These are phyloP conservation scores for Dothiorella sarmentorum DNA, from an alignment of 2,329 filamentous ascomycete species.

Conservation along the genomic window DNA sequence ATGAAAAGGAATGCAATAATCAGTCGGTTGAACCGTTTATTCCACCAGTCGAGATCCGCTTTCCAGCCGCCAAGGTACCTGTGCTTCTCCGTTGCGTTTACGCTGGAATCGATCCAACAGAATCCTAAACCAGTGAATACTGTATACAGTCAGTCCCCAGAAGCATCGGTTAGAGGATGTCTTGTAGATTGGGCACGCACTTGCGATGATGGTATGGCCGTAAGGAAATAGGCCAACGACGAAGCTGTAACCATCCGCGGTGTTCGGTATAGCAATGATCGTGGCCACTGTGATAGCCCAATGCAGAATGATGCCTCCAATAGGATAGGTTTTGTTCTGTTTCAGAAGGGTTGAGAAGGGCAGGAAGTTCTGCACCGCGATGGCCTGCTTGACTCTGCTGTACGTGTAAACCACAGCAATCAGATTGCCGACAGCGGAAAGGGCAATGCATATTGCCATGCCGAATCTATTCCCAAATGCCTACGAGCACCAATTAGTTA, in stretches of 20 bases:
- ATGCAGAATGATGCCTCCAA: neutral
- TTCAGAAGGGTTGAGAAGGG: slow-evolving; percentile 18
- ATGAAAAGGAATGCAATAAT: no score
- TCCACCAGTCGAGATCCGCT: no score
- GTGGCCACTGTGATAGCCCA: slow-evolving; percentile 15
- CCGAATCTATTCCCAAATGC: slow-evolving; percentile 7
- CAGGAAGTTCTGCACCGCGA: slow-evolving; percentile 18
- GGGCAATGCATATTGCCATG: slow-evolving; percentile 19
- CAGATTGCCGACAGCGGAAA: slow-evolving; percentile 20
- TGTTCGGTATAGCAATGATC: slow-evolving; percentile 11
- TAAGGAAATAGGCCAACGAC: slow-evolving; percentile 20
- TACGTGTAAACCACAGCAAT: slow-evolving; percentile 18
- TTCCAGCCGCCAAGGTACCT: no score
- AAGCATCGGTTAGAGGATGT: neutral
- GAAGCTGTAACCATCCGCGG: slow-evolving; percentile 20
- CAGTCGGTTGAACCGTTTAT: no score
- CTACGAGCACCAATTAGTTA: neutral
- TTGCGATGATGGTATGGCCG: slow-evolving; percentile 17
- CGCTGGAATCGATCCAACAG: no score
- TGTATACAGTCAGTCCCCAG: no score
- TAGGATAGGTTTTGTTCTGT: slow-evolving; percentile 10
- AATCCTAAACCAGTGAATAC: no score
- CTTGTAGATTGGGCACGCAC: neutral
- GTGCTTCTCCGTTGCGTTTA: no score
- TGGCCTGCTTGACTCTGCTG: slow-evolving; percentile 19